Percentiles rank a stretch among this genome's conserved stretches.
phyloP scores from a whole-genome alignment of 768 basidiomycete genomes.

The Leucocoprinus leucothites region DNA sequence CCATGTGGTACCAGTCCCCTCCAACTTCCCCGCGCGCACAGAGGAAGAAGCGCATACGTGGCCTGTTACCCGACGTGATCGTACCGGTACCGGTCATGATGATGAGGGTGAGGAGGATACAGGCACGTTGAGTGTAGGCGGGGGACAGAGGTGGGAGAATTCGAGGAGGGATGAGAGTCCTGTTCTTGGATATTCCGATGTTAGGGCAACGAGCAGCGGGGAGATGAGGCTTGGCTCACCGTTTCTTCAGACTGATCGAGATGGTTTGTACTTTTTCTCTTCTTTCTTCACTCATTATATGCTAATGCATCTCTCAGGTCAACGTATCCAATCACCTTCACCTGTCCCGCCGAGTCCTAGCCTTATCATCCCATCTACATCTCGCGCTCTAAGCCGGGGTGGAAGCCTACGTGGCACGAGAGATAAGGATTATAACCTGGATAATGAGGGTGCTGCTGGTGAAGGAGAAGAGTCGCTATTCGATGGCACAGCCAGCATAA shows the following conservation, averaged over 20 bases:
- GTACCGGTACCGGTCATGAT: no score
- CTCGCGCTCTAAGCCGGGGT: neutral
- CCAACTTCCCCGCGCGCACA: no score
- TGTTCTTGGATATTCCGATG: neutral
- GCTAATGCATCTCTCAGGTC: no score
- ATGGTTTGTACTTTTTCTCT: no score
- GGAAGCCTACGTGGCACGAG: neutral
- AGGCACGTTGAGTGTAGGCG: neutral
- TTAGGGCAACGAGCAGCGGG: neutral
- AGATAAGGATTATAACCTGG: neutral
- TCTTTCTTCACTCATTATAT: no score
- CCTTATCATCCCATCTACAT: neutral
- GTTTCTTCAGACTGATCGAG: neutral
- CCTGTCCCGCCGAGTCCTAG: neutral
- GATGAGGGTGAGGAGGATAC: neutral
- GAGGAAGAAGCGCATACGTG: no score
- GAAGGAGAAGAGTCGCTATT: neutral
- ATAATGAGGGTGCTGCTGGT: neutral
- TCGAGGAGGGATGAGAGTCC: neutral
- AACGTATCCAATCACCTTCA: neutral
- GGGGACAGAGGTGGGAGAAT: neutral
- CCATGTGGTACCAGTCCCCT: no score
- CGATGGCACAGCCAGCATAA: neutral
- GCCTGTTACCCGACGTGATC: neutral
- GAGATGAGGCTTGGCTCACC: conserved; percentile 5